These are phyloP conservation scores for Trichophyton verrucosum DNA, from an alignment of 2,329 filamentous ascomycete genomes.

Conservation along the genomic window DNA sequence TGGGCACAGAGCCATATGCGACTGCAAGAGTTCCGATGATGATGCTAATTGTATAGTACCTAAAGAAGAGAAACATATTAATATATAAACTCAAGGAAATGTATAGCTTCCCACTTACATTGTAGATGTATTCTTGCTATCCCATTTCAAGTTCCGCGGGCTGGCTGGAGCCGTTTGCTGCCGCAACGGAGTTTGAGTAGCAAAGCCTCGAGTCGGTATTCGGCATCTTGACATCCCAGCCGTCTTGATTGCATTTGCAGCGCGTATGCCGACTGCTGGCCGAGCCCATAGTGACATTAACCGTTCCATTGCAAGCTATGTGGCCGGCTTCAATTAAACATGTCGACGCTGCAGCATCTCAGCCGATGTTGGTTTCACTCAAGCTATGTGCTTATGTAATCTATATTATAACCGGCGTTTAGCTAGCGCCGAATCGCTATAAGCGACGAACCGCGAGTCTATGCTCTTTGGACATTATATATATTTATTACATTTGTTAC, in stretches of 20 bases:
- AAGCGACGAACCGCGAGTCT: not conserved
- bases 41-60: slow-evolving; percentile 52
- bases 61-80: slow-evolving; percentile 19
- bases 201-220: slow-evolving; percentile 7
- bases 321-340: not conserved
- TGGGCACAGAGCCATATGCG: slow-evolving; percentile 52
- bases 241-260: not conserved
- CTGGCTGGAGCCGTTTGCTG: slow-evolving; percentile 6
- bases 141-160: slow-evolving; percentile 19
- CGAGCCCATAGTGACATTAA: not conserved
- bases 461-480: too few relatives aligned
- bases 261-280: not conserved
- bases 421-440: not conserved
- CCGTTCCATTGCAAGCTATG: not conserved
- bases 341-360: not conserved
- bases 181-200: slow-evolving; percentile 3
- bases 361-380: too few relatives aligned
- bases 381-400: not conserved
- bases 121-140: slow-evolving; percentile 43
- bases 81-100: not conserved
- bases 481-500: too few relatives aligned
- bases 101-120: slow-evolving; percentile 30
- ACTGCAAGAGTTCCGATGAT: slow-evolving; percentile 52
- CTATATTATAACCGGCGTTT: too few relatives aligned
- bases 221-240: not conserved